A percentile compares a stretch with the other conserved stretches of the same genome.
These are phyloP conservation scores for Xylaria arbuscula DNA, from an alignment of 2,329 filamentous ascomycete species.

Conservation along the genomic window DNA sequence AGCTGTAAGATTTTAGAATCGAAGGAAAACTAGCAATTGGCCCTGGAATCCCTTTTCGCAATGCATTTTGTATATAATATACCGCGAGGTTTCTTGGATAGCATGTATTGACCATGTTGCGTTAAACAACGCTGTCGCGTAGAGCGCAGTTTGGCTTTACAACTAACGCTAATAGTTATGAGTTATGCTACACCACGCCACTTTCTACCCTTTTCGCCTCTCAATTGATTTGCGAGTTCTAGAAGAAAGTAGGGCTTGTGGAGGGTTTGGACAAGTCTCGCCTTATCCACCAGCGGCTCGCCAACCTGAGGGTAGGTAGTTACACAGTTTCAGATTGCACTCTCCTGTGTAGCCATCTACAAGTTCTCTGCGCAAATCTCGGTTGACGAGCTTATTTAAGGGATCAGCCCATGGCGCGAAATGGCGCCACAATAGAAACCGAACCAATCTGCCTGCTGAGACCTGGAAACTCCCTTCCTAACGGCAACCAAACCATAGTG, in stretches of 20 bases:
- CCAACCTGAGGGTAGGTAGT: slow-evolving; percentile 1
- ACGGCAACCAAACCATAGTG: slow-evolving; percentile 15
- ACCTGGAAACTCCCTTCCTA: slow-evolving; percentile 22
- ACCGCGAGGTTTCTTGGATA: background rate
- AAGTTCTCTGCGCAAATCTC: background rate
- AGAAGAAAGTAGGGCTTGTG: no score
- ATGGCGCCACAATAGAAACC: background rate
- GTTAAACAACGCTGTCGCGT: background rate
- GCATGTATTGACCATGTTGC: slow-evolving; percentile 8
- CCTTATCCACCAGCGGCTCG: no score
- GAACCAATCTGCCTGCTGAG: slow-evolving; percentile 16
- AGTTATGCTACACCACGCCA: background rate
- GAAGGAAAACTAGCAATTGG: background rate
- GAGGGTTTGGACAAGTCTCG: no score
- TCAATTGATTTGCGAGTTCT: no score
- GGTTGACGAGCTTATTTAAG: slow-evolving; percentile 1
- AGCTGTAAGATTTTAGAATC: background rate
- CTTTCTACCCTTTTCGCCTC: no score
- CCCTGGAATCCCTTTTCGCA: slow-evolving; percentile 1
- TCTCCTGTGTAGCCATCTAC: slow-evolving; percentile 12
- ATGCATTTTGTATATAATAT: slow-evolving; percentile 23
- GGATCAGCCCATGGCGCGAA: background rate
- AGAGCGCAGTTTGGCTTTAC: background rate
- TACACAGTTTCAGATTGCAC: slow-evolving; percentile 13
- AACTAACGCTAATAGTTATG: background rate